Evolutionary conservation across 23 red algal genomes (phyloP), one percentile per base, ranked within the genome.

Genomic region (Porphyridium purpureum): DNA sequence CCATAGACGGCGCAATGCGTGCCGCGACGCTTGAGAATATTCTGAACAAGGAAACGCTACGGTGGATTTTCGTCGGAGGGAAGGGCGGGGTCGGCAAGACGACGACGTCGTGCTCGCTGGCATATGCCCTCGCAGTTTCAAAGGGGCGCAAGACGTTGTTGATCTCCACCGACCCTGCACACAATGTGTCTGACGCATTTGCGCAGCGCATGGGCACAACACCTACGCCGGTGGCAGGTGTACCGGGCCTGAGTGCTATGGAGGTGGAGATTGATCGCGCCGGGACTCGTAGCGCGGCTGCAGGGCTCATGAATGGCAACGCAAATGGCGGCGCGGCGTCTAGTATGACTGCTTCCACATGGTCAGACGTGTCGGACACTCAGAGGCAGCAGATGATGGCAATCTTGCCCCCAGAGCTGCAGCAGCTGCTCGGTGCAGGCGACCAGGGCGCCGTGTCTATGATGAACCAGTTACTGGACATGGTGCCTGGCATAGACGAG

Each of bases 21-120:
- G n/a, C n/a, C n/a, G n/a, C n/a, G n/a, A n/a, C n/a, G 23, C 54
- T 58, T 4, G 24, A 24, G 31, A 58, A 58, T 31, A 15, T 58
- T 4, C 21, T 58, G 4, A 4, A 17, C 23, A 33, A 25, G 4
- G 24, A 64, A 4, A 64, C 7, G 4, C 5, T 64, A 4, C 33
- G 47, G 29, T 98, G 90, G 90, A 81, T 98, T 53, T 83, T 83
- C 59, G 79, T 98, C 47, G 70, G 69, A 20, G 90, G 77, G 34
- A 98, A 98, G 72, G 90, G 90, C 42, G 90, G 90, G 2, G 77
- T 84, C 21, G 90, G 90, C 15, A 98, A 98, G 60, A 98, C 90
- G 21, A 86, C 90, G 17, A 84, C 69, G 6, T 75, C 80, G 24
- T 85, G 75, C 28, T 65, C 90, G 3, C 15, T 83, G 15, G 90